phyloP scores from a whole-genome alignment of 805 yeast genomes.

The Yarrowia sp. region DNA sequence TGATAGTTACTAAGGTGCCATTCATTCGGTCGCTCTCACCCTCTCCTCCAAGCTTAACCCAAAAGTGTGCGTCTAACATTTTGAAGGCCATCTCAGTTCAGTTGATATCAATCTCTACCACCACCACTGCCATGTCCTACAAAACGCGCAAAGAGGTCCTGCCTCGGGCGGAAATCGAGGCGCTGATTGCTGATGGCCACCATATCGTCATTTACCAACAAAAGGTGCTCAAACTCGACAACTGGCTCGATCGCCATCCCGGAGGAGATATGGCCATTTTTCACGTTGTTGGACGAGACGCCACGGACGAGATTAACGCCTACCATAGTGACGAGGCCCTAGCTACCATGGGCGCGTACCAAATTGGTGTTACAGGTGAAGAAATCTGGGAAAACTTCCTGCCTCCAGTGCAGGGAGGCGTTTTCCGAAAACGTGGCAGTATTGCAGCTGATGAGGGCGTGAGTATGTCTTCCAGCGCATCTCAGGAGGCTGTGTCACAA shows the following conservation, averaged over 20 bases:
- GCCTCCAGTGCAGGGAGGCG: slow-evolving; percentile 89
- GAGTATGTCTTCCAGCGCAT: slow-evolving; percentile 30
- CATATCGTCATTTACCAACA: slow-evolving; percentile 65
- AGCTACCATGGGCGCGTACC: slow-evolving; percentile 52
- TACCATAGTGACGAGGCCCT: slow-evolving; percentile 68
- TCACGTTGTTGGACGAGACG: slow-evolving; percentile 87
- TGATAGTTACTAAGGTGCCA: too few relatives aligned
- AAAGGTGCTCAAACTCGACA: slow-evolving; percentile 60
- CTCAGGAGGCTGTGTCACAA: slow-evolving; percentile 29
- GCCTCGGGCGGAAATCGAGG: slow-evolving; percentile 50
- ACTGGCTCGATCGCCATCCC: slow-evolving; percentile 75
- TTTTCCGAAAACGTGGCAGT: slow-evolving; percentile 38
- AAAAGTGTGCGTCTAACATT: background rate
- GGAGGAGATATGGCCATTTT: slow-evolving; percentile 84
- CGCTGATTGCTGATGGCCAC: slow-evolving; percentile 63
- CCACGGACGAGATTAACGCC: slow-evolving; percentile 86
- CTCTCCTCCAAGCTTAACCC: background rate
- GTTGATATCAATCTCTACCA: background rate
- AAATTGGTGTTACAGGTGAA: slow-evolving; percentile 59
- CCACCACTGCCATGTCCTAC: background rate
- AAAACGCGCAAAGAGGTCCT: slow-evolving; percentile 34
- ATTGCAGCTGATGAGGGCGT: slow-evolving; percentile 20
- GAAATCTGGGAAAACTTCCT: slow-evolving; percentile 67
- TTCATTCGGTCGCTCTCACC: too few relatives aligned
- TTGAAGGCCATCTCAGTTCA: too few relatives aligned